Base-by-base conservation (phyloP, 352 stramenopile species). In the Pythium scleroteichum region DNA sequence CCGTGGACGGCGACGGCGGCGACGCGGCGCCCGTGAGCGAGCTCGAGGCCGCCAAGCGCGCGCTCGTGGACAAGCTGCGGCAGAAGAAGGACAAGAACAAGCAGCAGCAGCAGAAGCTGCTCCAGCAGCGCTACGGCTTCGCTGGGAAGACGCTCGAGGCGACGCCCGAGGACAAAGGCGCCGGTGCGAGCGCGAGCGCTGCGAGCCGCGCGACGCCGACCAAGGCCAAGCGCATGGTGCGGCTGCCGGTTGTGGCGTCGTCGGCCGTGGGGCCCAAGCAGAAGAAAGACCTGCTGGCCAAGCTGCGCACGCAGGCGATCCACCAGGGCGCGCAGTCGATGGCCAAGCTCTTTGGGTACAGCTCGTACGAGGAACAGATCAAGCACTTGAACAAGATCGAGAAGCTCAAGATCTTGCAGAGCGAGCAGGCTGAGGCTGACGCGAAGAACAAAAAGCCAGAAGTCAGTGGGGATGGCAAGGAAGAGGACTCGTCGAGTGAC, bases 341-440 rank as follows among this genome's bases (percentile, higher is more conserved):
- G 68, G 85, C 85, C 62, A 90, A 90, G 64, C 32, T 90, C 4
- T 93, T 95, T 59, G 85, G 85, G 4, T 92, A 91, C 59, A 52
- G 58, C 19, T 92, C 64, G 45, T 88, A 86, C 55, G 78, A 91
- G 42, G 78, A 89, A 44, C 85, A 93, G 52, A 50, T 92, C 12
- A 67, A 82, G 61, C 45, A 85, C 22, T 47, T 94, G 41, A 87
- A 92, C 47, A 68, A 79, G 59, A 66, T 85, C 6, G 85, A 94
- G 39, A 76, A 82, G 63, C 62, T 68, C 49, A 85, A 82, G 56
- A 85, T 94, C 40, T 49, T 76, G 9, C 50, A 82, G 56, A 66
- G 74, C 38, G 78, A 16, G 51, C 51, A 12, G 49, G 22, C 32
- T 35, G 58, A 69, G 10, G 27, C 71, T 9, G 32, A 52, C 2